phyloP scores from a whole-genome alignment of 805 yeast genomes.

The Kazachstania kunashirensis region DNA sequence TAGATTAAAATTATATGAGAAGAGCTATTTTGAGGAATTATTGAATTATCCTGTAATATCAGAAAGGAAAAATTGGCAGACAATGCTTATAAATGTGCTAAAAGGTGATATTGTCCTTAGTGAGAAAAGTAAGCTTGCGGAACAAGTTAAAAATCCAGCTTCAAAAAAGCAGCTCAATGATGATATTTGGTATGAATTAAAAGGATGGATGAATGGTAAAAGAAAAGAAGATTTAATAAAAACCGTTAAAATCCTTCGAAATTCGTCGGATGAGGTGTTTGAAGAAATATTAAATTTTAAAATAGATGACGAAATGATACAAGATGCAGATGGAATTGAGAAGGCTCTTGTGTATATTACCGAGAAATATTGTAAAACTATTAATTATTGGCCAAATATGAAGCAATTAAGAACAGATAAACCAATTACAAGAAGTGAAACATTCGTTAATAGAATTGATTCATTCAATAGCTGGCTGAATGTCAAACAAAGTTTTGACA shows the following conservation, averaged over 20 bases:
- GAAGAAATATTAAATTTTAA: constrained; percentile 60
- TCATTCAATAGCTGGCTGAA: constrained; percentile 80
- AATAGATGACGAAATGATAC: constrained; percentile 35
- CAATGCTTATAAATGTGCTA: constrained; percentile 79
- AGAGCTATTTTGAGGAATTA: constrained; percentile 8
- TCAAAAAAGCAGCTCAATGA: constrained; percentile 20
- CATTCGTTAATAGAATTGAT: constrained; percentile 56
- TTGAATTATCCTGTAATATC: constrained; percentile 35
- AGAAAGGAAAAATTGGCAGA: constrained; percentile 92
- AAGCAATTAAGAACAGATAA: constrained; percentile 73
- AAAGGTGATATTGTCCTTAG: constrained; percentile 92
- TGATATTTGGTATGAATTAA: constrained; percentile 76
- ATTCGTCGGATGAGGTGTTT: constrained; percentile 61
- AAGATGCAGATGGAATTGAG: constrained; percentile 31
- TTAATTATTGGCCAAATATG: constrained; percentile 68
- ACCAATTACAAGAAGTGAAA: constrained; percentile 55
- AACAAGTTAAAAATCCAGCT: constrained; percentile 30
- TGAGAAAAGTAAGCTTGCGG: constrained; percentile 71
- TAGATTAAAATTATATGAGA: background rate
- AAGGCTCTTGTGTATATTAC: constrained; percentile 48
- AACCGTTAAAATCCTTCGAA: constrained; percentile 57
- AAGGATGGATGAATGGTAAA: constrained; percentile 74
- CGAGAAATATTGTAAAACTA: constrained; percentile 53
- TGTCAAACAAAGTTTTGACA: constrained; percentile 56
- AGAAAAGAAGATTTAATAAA: constrained; percentile 69